Evolutionary conservation across 208 protist genomes (phyloP).

Genomic region (Acanthamoeba royreba): DNA sequence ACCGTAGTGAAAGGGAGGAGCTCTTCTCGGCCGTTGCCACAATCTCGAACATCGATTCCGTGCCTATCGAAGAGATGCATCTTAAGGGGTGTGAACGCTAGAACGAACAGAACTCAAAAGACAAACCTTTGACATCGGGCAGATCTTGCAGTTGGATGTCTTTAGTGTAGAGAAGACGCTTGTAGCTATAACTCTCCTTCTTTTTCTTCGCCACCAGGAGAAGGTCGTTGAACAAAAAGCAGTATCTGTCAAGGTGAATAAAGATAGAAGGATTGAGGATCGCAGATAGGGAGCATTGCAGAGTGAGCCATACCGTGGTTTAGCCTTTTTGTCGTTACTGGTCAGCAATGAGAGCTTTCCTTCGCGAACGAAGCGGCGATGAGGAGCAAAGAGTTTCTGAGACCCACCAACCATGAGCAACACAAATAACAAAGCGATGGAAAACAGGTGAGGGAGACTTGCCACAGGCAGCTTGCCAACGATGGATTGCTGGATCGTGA

Average conservation of each 20-base stretch:
- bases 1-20: neutral
- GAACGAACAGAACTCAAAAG: neutral
- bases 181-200: neutral
- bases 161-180: neutral
- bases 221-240: conserved; percentile 18
- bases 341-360: neutral
- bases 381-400: conserved; percentile 1
- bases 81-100: neutral
- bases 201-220: neutral
- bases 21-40: neutral
- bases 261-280: neutral
- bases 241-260: neutral
- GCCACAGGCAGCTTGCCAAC: neutral
- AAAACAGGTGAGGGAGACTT: neutral
- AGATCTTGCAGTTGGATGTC: neutral
- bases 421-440: neutral
- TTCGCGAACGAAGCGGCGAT: neutral
- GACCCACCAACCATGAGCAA: neutral
- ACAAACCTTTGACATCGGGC: neutral
- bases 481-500: conserved; percentile 28
- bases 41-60: neutral
- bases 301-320: neutral
- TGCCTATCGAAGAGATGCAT: neutral
- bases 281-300: neutral
- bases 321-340: neutral